Evolutionary conservation across 164 flowering plant genomes (phyloP), one percentile per base, ranked within the genome.

Genomic region (Echeveria elegans): DNA sequence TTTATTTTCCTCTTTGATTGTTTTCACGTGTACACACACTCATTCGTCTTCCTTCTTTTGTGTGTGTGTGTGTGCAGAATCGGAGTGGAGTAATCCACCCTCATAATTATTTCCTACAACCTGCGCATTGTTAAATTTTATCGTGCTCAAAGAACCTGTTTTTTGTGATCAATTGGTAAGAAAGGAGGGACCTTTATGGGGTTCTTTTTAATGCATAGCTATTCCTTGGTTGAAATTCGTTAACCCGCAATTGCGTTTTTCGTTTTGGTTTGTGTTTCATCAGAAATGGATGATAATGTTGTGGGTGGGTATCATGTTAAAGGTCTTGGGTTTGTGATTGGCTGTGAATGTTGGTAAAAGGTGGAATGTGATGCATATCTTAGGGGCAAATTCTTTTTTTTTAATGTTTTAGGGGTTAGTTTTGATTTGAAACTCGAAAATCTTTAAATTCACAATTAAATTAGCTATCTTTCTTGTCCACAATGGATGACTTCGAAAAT

Each of bases 141-240:
- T 48, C 53, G 19, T 19, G 53, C 53, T 48, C 53, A 48, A 48
- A 48, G 24, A 48, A 48, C 58, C 58, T 52, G 58, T 23, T 7
- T 43, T 52, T 52, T 52, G 28, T 21, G 53, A 52, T 52, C 58
- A 52, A 23, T 52, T 52, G 58, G 58, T 52, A 24, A 52, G 58
- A 52, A 52, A 52, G 26, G 58, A 52, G 1, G 29, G 28, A 52
- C 58, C 58, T 52, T 52, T 52, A 23, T 23, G 1, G 28, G 28
- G 7, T 9, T 5, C 7, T 52, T 52, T 10, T 52, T 52, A 28
- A 52, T 52, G 58, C 58, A 52, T 52, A 6, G 28, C 58, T 52
- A 29, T 52, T 52, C 23, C 26, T 52, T 52, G 29, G 23, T 10
- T 52, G 28, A 12, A 21, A 21, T 52, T 52, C 23, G 26, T 8